Evolutionary conservation across 2,329 filamentous ascomycete genomes (phyloP), one percentile per base, ranked within the genome.

Genomic region (Xylariaceae sp.): DNA sequence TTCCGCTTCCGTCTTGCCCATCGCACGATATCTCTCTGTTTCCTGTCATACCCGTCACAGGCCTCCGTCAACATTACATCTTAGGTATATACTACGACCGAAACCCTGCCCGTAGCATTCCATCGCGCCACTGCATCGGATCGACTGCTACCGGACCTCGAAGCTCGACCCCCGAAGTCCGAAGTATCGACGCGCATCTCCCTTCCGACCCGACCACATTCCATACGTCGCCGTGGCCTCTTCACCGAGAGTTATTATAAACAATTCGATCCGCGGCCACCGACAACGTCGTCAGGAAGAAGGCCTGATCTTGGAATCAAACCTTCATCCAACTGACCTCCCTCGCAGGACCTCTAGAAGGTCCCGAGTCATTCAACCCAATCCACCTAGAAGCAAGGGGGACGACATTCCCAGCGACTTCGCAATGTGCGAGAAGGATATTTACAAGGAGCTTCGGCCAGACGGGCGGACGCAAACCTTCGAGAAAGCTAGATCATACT

Each of bases 361-460:
- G 39, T 60, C 58, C 45, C 50, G 47, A 44, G 39, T 63, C 33
- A 47, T 57, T 27, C 61, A 64, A 51, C 56, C 51, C 22, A 54
- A 56, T 22, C 59, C 48, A 44, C 62, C 55, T 43, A 57, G 53
- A 56, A 58, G 35, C 48, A 61, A 58, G 53, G 52, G 55, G 51
- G 61, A 62, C 57, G 58, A 55, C 45, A 60, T 48, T 15, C 52
- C 56, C 49, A 42, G 45, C 48, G 14, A 51, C 38, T 47, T 61
- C 69, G 72, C 67, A 43, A 80, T 80, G 77, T 80, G 77, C 66
- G 70, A 71, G 54, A 74, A 70, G 52, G 69, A 76, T 58, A 55
- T 74, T 44, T 76, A 71, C 67, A 67, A 72, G 32, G 73, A 75
- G 61, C 60, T 72, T 58, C 71, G 73, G 68, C 69, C 75, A 3